phyloP scores from a whole-genome alignment of 176 grass and related monocot genomes.

The Elaeis guineensis region DNA sequence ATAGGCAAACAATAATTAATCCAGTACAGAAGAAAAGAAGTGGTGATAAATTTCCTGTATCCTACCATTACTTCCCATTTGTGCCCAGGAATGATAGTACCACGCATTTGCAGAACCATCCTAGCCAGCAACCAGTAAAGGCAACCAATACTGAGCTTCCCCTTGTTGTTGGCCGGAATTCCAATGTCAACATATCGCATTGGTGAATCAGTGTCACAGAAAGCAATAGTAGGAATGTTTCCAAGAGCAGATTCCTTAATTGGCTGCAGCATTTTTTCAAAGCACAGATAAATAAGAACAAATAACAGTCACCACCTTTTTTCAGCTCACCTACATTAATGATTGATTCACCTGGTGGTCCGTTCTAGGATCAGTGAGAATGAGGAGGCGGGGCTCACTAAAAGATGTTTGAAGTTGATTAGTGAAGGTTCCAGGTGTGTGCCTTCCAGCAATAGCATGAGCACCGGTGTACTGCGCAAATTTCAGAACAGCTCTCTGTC shows the following conservation, averaged over 20 bases:
- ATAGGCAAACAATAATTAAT: no score
- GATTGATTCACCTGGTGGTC: not conserved
- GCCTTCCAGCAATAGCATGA: constrained; percentile 9
- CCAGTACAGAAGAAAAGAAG: no score
- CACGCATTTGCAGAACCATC: constrained; percentile 12
- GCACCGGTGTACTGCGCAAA: constrained; percentile 7
- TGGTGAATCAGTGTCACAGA: constrained; percentile 8
- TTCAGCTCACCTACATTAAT: no score
- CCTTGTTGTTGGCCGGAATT: constrained; percentile 14
- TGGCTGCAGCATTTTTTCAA: constrained; percentile 9
- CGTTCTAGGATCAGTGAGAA: constrained; percentile 9
- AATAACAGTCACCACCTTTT: no score
- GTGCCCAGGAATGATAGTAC: not conserved
- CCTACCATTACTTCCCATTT: constrained; percentile 12
- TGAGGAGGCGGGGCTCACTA: constrained; percentile 7
- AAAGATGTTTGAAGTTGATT: constrained; percentile 13
- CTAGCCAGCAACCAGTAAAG: constrained; percentile 11
- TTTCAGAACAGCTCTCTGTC: constrained; percentile 12
- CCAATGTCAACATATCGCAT: constrained; percentile 17
- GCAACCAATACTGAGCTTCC: constrained; percentile 3
- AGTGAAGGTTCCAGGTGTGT: constrained; percentile 7
- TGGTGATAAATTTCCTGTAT: not conserved
- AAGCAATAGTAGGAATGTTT: constrained; percentile 8
- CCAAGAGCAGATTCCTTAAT: constrained; percentile 13
- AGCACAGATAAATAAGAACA: not conserved